These are phyloP conservation scores for Macaranga tanarius DNA, from an alignment of 441 rosid genomes.

Conservation along the genomic window DNA sequence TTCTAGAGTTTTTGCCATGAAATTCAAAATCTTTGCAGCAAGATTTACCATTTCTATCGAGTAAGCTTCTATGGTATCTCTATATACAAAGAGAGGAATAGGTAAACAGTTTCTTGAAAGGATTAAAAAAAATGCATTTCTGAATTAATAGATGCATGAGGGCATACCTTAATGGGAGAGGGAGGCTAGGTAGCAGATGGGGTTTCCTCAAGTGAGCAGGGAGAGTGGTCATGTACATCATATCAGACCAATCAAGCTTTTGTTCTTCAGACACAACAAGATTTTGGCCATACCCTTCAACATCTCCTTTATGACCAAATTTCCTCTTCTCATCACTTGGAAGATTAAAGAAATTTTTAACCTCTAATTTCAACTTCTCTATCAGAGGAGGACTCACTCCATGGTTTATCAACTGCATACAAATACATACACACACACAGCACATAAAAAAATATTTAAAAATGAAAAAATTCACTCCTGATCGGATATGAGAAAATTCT, in stretches of 20 bases:
- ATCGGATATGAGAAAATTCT: no score
- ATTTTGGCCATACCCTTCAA: conserved; percentile 40
- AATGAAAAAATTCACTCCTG: no score
- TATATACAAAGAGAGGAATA: no score
- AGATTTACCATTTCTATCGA: conserved; percentile 20
- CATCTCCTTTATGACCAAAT: conserved; percentile 24
- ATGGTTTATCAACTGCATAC: conserved; percentile 32
- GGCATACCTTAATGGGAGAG: conserved; percentile 18
- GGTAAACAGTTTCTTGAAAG: no score
- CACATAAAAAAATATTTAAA: no score
- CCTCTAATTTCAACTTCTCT: conserved; percentile 29
- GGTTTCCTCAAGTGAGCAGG: conserved; percentile 22
- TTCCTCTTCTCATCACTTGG: conserved; percentile 38
- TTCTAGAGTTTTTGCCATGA: conserved; percentile 25
- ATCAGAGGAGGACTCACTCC: conserved; percentile 26
- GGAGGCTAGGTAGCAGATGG: conserved; percentile 7
- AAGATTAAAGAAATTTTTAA: conserved; percentile 25
- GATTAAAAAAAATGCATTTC: no score
- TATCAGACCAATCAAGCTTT: conserved; percentile 32
- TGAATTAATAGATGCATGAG: neutral
- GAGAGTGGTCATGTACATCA: conserved; percentile 18
- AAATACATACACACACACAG: no score
- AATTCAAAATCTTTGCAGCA: conserved; percentile 10
- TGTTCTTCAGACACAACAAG: conserved; percentile 35
- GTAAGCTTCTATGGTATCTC: conserved; percentile 23